A percentile compares a stretch with the other conserved stretches of the same genome.
Evolutionary conservation across 2,329 filamentous ascomycete species (phyloP).

Genomic region (Claviceps fusiformis): DNA sequence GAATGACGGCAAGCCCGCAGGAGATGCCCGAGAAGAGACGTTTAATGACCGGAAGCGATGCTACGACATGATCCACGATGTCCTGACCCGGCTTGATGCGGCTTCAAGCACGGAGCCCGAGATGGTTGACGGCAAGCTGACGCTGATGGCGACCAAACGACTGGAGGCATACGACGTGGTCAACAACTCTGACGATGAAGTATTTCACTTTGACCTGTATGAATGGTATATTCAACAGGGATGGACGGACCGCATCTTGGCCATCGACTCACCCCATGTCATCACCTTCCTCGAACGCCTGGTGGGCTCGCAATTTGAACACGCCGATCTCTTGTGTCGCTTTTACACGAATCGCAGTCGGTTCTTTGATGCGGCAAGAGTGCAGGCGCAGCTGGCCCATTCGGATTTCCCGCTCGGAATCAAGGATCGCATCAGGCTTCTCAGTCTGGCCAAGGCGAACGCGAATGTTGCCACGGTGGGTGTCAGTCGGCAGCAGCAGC

Average conservation of each 20-base stretch:
- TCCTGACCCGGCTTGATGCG: conserved; percentile 64
- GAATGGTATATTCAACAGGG: conserved; percentile 89
- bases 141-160: conserved; percentile 62
- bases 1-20: conserved; percentile 61
- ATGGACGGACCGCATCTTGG: conserved; percentile 73
- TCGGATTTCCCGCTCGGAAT: conserved; percentile 71
- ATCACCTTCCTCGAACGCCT: conserved; percentile 73
- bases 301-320: conserved; percentile 55
- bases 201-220: conserved; percentile 93
- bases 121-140: conserved; percentile 63
- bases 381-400: conserved; percentile 71
- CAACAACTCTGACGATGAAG: conserved; percentile 74
- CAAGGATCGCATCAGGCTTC: conserved; percentile 74
- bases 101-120: conserved; percentile 56
- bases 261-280: conserved; percentile 73
- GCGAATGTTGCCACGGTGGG: conserved; percentile 71
- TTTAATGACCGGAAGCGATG: conserved; percentile 63
- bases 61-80: conserved; percentile 78
- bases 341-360: conserved; percentile 78
- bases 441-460: conserved; percentile 84
- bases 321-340: conserved; percentile 83
- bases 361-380: conserved; percentile 76
- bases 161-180: conserved; percentile 86
- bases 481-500: conserved; percentile 66
- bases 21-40: conserved; percentile 53